Evolutionary conservation across 371 early-diverging fungal species (phyloP).

Genomic region (Mucor sp.): DNA sequence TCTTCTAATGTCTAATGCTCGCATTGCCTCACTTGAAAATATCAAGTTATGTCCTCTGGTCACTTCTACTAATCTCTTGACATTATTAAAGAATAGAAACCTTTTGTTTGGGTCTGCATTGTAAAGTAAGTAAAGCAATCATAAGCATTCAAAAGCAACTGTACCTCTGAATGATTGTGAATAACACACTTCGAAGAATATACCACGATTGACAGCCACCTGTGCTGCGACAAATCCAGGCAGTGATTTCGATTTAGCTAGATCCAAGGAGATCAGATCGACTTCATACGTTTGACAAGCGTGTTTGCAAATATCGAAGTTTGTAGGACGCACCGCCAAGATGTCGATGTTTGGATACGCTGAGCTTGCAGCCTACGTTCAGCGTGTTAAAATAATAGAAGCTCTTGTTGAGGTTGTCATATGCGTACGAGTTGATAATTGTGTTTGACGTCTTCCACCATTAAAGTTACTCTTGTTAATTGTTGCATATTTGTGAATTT

Average conservation of each 20-base stretch:
- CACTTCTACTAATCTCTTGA: conserved; percentile 73
- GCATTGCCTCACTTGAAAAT: conserved; percentile 78
- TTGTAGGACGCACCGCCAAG: conserved; percentile 81
- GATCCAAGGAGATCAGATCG: conserved; percentile 90
- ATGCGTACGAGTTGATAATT: conserved; percentile 68
- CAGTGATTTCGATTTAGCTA: conserved; percentile 42
- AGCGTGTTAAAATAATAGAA: background rate
- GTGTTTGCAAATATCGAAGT: conserved; percentile 74
- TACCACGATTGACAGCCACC: conserved; percentile 77
- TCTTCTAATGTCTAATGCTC: conserved; percentile 79
- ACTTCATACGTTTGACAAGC: conserved; percentile 81
- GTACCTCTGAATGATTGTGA: conserved; percentile 71
- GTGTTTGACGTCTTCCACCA: conserved; percentile 59
- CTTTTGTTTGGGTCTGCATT: conserved; percentile 59
- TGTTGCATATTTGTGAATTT: conserved; percentile 48
- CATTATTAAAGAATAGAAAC: conserved; percentile 73
- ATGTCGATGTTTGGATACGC: conserved; percentile 72
- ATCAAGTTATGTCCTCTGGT: conserved; percentile 89
- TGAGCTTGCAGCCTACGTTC: conserved; percentile 49
- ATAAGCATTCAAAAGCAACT: background rate
- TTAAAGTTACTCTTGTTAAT: conserved; percentile 63
- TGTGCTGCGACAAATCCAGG: conserved; percentile 73
- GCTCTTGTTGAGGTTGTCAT: background rate
- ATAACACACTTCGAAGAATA: conserved; percentile 89
- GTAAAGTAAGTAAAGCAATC: background rate